A percentile compares a stretch with the other conserved stretches of the same genome.
These are phyloP conservation scores for Thraustochytrium striatum DNA, from an alignment of 352 stramenopile genomes.

Conservation along the genomic window DNA sequence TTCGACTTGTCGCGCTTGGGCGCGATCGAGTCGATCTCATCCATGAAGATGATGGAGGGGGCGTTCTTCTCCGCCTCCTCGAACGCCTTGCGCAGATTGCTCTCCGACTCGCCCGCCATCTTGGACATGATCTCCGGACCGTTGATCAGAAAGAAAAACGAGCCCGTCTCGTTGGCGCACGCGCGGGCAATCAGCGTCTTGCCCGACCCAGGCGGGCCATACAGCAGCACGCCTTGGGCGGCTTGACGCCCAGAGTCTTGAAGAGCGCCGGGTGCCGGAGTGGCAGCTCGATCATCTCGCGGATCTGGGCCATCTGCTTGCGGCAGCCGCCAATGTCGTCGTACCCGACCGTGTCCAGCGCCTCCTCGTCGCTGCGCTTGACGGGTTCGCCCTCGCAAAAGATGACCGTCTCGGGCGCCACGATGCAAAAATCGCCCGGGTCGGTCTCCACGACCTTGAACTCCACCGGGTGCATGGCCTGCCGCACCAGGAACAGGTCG, in stretches of 20 bases:
- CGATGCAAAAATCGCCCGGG: conserved; percentile 94
- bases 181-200: conserved; percentile 98
- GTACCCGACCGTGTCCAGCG: conserved; percentile 97
- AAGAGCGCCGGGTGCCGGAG: conserved; percentile 95
- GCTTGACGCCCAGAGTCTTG: conserved; percentile 98
- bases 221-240: conserved; percentile 98
- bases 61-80: conserved; percentile 99
- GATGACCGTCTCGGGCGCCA: conserved; percentile 98
- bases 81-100: conserved; percentile 92
- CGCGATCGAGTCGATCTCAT: conserved; percentile 98
- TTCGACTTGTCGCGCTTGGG: conserved; percentile 99
- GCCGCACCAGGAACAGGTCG: conserved; percentile 95
- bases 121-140: conserved; percentile 99
- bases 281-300: conserved; percentile 99
- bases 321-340: conserved; percentile 97
- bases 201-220: conserved; percentile 93
- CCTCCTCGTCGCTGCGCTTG: conserved; percentile 96
- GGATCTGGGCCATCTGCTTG: conserved; percentile 98
- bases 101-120: conserved; percentile 86
- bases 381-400: conserved; percentile 98
- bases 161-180: conserved; percentile 97
- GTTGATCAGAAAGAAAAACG: conserved; percentile 99
- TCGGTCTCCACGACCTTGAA: conserved; percentile 99
- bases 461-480: conserved; percentile 98
- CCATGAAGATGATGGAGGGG: conserved; percentile 99